Evolutionary conservation across 2,329 filamentous ascomycete species (phyloP).

Genomic region (Cladosporium sp.): DNA sequence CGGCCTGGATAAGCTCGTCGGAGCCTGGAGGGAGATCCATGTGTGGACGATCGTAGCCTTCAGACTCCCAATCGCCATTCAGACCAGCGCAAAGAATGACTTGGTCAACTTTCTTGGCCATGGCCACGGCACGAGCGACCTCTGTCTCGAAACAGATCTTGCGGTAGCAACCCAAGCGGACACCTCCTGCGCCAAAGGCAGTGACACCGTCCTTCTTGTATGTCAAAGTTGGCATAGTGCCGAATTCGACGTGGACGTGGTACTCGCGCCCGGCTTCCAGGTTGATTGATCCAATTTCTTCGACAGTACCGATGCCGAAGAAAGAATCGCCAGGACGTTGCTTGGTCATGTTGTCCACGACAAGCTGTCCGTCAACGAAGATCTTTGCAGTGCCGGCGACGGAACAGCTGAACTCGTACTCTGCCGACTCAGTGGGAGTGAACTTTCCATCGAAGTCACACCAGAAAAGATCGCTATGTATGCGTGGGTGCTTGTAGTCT

Average conservation of each 20-base stretch:
- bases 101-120: conserved; percentile 68
- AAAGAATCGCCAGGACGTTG: conserved; percentile 59
- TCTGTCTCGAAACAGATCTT: conserved; percentile 58
- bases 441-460: conserved; percentile 52
- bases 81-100: conserved; percentile 75
- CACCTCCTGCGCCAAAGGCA: conserved; percentile 61
- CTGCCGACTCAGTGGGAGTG: conserved; percentile 56
- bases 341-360: conserved; percentile 61
- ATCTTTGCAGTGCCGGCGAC: conserved; percentile 64
- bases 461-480: conserved; percentile 37
- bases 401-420: conserved; percentile 63
- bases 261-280: conserved; percentile 59
- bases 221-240: conserved; percentile 64
- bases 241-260: conserved; percentile 56
- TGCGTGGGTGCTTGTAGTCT: conserved; percentile 45
- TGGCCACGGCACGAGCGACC: conserved; percentile 61
- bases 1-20: conserved; percentile 61
- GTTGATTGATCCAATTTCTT: conserved; percentile 57
- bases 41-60: conserved; percentile 60
- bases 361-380: conserved; percentile 57
- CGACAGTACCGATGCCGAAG: conserved; percentile 60
- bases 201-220: conserved; percentile 54
- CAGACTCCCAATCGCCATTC: conserved; percentile 73
- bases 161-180: conserved; percentile 58
- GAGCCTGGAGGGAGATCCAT: conserved; percentile 59